phyloP scores from a whole-genome alignment of 768 basidiomycete species.

The Suillus decipiens region DNA sequence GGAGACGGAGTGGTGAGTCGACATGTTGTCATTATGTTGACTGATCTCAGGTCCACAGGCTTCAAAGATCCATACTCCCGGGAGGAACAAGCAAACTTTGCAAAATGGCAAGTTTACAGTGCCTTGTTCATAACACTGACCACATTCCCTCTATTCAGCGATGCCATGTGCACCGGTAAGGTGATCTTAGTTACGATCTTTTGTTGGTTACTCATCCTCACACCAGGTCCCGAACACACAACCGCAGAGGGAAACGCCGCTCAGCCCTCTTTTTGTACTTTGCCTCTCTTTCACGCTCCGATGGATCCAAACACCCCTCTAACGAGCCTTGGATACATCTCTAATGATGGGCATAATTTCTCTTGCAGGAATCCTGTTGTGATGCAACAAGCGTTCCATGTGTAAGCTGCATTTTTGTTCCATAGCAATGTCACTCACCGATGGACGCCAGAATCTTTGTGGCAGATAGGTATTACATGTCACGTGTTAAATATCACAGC shows the following conservation, averaged over 20 bases:
- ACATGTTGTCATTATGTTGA: background rate
- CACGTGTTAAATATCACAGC: background rate
- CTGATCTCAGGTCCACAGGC: constrained; percentile 33
- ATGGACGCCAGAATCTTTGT: constrained; percentile 46
- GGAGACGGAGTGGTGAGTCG: constrained; percentile 54
- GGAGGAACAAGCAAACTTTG: constrained; percentile 54
- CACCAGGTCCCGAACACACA: constrained; percentile 53
- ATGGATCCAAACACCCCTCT: constrained; percentile 28
- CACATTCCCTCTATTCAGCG: constrained; percentile 33
- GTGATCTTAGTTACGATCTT: background rate
- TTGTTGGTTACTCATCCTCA: background rate
- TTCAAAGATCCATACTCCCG: constrained; percentile 66
- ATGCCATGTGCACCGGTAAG: constrained; percentile 52
- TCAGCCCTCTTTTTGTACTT: constrained; percentile 53
- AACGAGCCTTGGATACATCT: constrained; percentile 45
- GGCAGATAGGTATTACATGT: constrained; percentile 43
- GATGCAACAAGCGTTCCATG: constrained; percentile 57
- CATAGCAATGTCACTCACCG: background rate
- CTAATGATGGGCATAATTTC: constrained; percentile 58
- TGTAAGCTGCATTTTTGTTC: constrained; percentile 40
- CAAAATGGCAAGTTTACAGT: constrained; percentile 46
- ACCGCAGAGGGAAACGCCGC: constrained; percentile 37
- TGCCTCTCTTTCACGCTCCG: constrained; percentile 54
- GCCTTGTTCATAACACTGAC: too few species aligned
- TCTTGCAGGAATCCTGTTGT: constrained; percentile 53